These are phyloP conservation scores for Roridomyces roridus DNA, from an alignment of 768 basidiomycete species.

Conservation along the genomic window DNA sequence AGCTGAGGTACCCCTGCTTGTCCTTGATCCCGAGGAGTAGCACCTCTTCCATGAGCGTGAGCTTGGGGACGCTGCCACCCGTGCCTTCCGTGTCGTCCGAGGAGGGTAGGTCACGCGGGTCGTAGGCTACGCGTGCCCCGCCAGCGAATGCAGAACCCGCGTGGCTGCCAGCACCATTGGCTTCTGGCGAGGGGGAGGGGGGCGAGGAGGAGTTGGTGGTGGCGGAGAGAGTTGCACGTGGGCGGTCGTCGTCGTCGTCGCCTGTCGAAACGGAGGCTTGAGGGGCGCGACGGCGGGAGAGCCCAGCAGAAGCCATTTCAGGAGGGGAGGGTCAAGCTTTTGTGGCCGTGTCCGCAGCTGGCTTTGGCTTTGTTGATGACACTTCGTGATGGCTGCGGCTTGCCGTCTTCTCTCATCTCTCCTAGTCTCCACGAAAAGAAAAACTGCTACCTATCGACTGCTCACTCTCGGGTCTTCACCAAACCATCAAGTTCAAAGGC, in stretches of 20 bases:
- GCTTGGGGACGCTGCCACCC: conserved; percentile 77
- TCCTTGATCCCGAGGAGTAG: conserved; percentile 94
- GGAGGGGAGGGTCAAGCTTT: too few relatives aligned
- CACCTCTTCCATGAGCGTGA: conserved; percentile 98
- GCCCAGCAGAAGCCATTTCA: conserved; percentile 55
- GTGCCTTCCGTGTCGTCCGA: conserved; percentile 67
- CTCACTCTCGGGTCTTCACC: too few relatives aligned
- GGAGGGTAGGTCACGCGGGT: conserved; percentile 86
- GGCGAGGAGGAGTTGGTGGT: conserved; percentile 10
- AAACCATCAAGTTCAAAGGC: too few relatives aligned
- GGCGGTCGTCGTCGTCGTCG: conserved; percentile 41
- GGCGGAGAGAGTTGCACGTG: conserved; percentile 15
- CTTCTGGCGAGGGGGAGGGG: conserved; percentile 31
- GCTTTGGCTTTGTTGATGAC: too few relatives aligned
- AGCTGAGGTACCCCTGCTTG: conserved; percentile 96
- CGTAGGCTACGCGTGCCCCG: conserved; percentile 88
- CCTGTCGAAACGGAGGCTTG: conserved; percentile 41
- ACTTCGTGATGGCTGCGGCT: too few relatives aligned
- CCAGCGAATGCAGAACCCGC: conserved; percentile 88
- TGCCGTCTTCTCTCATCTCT: too few relatives aligned
- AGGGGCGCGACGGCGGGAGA: conserved; percentile 62
- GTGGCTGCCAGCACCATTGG: conserved; percentile 46
- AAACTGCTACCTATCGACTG: too few relatives aligned
- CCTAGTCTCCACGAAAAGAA: too few relatives aligned
- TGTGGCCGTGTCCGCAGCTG: too few relatives aligned